phyloP scores from a whole-genome alignment of 805 yeast genomes.

The Hanseniaspora taiwanica region DNA sequence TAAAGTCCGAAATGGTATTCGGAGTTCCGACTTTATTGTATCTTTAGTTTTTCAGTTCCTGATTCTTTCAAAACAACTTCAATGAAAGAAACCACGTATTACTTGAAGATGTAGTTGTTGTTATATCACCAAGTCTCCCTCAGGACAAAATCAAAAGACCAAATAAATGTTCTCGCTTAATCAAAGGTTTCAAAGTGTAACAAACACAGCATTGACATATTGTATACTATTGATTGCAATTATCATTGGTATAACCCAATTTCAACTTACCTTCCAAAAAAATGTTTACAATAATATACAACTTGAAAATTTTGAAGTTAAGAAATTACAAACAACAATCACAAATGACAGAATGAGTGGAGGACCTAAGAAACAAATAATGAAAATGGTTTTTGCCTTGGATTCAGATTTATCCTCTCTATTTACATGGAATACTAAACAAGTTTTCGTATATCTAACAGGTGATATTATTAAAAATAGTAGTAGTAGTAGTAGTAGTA shows the following conservation, averaged over 20 bases:
- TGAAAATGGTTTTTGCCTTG: slow-evolving; percentile 58
- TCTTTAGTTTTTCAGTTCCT: too few relatives aligned
- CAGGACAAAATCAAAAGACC: not conserved
- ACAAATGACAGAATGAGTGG: slow-evolving; percentile 56
- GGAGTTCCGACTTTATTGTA: too few relatives aligned
- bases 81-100: too few relatives aligned
- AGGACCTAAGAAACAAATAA: slow-evolving; percentile 55
- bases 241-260: slow-evolving; percentile 34
- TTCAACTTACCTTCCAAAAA: slow-evolving; percentile 33
- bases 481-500: slow-evolving; percentile 44
- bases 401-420: slow-evolving; percentile 62
- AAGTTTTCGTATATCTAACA: slow-evolving; percentile 80
- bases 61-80: too few relatives aligned
- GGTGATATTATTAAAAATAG: too few relatives aligned
- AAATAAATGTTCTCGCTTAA: slow-evolving; percentile 28
- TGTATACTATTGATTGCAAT: slow-evolving; percentile 33
- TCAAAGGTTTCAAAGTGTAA: slow-evolving; percentile 35
- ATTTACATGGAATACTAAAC: slow-evolving; percentile 96
- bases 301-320: slow-evolving; percentile 16
- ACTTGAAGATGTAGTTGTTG: not conserved
- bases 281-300: slow-evolving; percentile 32
- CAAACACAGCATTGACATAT: slow-evolving; percentile 43
- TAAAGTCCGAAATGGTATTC: too few relatives aligned
- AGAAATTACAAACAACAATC: slow-evolving; percentile 28
- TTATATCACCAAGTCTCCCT: too few relatives aligned